Conservation (phyloP, 2,329 filamentous ascomycete species). For the Mycosphaerella sp. region DNA sequence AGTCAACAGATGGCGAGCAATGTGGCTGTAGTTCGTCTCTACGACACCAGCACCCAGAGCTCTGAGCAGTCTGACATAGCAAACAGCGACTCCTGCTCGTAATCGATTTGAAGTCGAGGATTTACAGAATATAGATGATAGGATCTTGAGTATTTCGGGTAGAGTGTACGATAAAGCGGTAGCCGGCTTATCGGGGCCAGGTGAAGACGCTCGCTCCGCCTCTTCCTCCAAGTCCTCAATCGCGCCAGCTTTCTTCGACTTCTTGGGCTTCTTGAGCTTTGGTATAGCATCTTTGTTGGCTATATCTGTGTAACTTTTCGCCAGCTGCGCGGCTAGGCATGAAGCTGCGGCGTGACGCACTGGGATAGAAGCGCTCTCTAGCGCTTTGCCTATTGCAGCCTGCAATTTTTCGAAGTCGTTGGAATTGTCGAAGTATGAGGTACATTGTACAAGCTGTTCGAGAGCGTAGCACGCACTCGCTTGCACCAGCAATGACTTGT, state of each 20-base stretch:
- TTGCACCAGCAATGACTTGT: conserved; percentile 79
- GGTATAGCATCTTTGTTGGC: conserved; percentile 47
- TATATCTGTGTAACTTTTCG: conserved; percentile 69
- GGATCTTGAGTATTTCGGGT: conserved; percentile 67
- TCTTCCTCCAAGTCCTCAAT: conserved; percentile 61
- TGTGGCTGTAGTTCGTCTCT: conserved; percentile 72
- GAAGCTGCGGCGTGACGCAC: conserved; percentile 83
- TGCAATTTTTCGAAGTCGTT: conserved; percentile 88
- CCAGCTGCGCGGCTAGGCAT: conserved; percentile 74
- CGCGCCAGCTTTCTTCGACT: conserved; percentile 61
- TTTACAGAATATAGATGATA: conserved; percentile 75
- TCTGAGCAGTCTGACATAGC: conserved; percentile 75
- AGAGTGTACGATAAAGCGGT: conserved; percentile 67
- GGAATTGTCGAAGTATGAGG: conserved; percentile 77
- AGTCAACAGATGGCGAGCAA: conserved; percentile 72
- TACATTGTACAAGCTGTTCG: conserved; percentile 64
- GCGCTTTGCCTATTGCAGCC: conserved; percentile 72
- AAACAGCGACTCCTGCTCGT: conserved; percentile 76
- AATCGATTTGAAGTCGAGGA: conserved; percentile 71
- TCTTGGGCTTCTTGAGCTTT: conserved; percentile 64
- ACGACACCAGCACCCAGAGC: conserved; percentile 76
- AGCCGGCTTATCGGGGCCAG: conserved; percentile 66
- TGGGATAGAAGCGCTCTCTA: conserved; percentile 68
- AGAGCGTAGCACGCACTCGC: conserved; percentile 73
- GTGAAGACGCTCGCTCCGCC: conserved; percentile 63